These are phyloP conservation scores for Aspergillus hiratsukae DNA, from an alignment of 2,329 filamentous ascomycete species.

Conservation along the genomic window DNA sequence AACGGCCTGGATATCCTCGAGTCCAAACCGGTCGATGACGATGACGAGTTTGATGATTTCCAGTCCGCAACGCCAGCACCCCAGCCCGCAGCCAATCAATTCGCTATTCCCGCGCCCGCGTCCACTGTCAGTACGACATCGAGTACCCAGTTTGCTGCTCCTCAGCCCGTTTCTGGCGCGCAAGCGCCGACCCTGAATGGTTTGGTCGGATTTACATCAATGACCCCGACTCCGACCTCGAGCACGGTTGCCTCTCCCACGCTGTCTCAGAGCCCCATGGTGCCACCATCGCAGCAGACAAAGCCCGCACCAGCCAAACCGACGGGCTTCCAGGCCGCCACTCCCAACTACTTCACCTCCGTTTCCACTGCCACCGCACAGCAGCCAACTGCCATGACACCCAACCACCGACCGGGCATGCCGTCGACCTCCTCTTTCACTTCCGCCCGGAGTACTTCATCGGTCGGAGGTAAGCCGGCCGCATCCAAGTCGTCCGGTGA, in stretches of 20 bases:
- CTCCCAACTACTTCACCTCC: constrained; percentile 94
- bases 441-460: constrained; percentile 36
- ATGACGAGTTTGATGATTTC: constrained; percentile 91
- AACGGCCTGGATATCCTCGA: constrained; percentile 47
- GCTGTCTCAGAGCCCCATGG: constrained; percentile 42
- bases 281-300: constrained; percentile 33
- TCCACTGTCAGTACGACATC: constrained; percentile 46
- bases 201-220: constrained; percentile 73
- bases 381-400: constrained; percentile 23
- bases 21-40: constrained; percentile 58
- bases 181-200: constrained; percentile 76
- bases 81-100: constrained; percentile 31
- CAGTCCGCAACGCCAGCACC: constrained; percentile 68
- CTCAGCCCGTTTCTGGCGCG: constrained; percentile 77
- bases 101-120: constrained; percentile 42
- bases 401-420: constrained; percentile 30
- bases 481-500: constrained; percentile 58
- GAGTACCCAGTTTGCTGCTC: constrained; percentile 69
- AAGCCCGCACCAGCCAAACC: constrained; percentile 50
- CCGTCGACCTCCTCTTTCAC: constrained; percentile 34
- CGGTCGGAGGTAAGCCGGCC: constrained; percentile 47
- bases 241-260: constrained; percentile 56
- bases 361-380: constrained; percentile 48
- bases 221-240: constrained; percentile 64
- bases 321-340: constrained; percentile 66